Evolutionary conservation across 2,329 filamentous ascomycete genomes (phyloP), one percentile per base, ranked within the genome.

Genomic region (Alternaria conjuncta): DNA sequence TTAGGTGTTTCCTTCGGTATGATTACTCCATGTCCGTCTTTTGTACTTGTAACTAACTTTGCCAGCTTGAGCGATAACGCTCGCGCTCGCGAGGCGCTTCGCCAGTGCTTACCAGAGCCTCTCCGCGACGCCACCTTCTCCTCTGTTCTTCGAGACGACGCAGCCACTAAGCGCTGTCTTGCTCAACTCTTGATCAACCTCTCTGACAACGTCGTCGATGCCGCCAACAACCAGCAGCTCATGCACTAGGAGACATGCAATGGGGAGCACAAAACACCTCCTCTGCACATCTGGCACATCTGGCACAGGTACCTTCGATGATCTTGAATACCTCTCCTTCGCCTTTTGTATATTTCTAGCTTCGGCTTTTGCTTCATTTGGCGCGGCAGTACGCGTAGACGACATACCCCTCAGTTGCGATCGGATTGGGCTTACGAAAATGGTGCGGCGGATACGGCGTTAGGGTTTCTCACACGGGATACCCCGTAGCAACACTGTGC

Each of bases 61-160:
- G 7, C 11, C n/a, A 97, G 94, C 64, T 86, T 99, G 50, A 97
- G 94, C 74, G 96, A 99, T 79, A 99, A 99, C 76, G 95, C 95
- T 64, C 91, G 96, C 64, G 96, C 96, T 60, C 92, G 96, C 30
- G 96, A 99, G 80, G 96, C 96, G 49, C 87, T 99, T 21, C 89
- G 96, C 45, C 96, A 99, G 81, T 99, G 96, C 77, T 90, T 99
- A 12, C 96, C 96, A 0, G 96, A 99, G 76, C 96, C 96, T n/a
- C 89, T 99, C n/a, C 92, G 96, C 51, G 96, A 99, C 79, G 94
- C 95, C 8, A 99, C 96, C 2, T 99, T 99, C 80, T 97, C 94
- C 9, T 95, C 94, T 0, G 96, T 99, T 47, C 89, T 99, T 32
- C 92, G 96, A 62, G 96, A 99, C 76, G 96, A 99, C 77, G 96